Evolutionary conservation across 768 basidiomycete genomes (phyloP).

Genomic region (Kwoniella dejecticola): DNA sequence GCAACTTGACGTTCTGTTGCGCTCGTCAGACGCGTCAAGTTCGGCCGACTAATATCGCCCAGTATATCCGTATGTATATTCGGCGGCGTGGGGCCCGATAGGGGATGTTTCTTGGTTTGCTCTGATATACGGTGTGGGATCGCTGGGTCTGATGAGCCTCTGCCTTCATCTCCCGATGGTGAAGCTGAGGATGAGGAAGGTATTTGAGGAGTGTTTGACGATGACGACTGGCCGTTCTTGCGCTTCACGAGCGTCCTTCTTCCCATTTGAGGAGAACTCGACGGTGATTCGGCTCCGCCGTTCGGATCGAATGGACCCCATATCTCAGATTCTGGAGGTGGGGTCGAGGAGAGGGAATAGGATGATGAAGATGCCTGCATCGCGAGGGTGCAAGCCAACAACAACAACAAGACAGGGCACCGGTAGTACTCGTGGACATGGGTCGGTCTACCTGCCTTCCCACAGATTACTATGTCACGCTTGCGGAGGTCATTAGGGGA

Average conservation of each 20-base stretch:
- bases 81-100: constrained; percentile 16
- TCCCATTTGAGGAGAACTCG: constrained; percentile 1
- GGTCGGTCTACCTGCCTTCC: too few species aligned
- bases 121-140: neutral
- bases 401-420: too few species aligned
- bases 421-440: too few species aligned
- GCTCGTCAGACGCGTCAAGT: constrained; percentile 42
- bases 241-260: neutral
- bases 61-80: constrained; percentile 5
- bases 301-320: constrained; percentile 1
- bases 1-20: constrained; percentile 50
- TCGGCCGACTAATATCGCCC: constrained; percentile 36
- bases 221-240: neutral
- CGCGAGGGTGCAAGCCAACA: too few species aligned
- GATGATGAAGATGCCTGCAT: constrained; percentile 12
- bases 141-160: too few species aligned
- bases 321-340: constrained; percentile 16
- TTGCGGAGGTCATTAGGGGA: too few species aligned
- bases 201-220: neutral
- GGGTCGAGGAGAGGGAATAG: neutral
- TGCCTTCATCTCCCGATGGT: neutral
- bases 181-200: neutral
- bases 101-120: constrained; percentile 2
- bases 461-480: too few species aligned
- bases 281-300: neutral